phyloP scores from a whole-genome alignment of 1,284 basidiomycete species.

The Boletus sp. region DNA sequence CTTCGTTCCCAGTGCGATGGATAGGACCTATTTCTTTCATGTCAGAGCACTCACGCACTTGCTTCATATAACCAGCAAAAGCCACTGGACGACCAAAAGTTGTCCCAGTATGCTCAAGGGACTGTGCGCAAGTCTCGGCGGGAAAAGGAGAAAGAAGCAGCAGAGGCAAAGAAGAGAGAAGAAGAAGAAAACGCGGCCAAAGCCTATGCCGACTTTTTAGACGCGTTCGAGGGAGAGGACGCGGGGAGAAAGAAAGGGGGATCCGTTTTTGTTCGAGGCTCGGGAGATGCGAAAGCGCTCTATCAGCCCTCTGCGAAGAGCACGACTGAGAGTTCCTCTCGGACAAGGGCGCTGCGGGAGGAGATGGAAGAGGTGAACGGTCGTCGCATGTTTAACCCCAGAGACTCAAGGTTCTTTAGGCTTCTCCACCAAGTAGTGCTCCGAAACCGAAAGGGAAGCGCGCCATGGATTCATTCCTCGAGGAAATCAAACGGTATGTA shows the following conservation, averaged over 20 bases:
- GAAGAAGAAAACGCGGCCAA: conserved; percentile 76
- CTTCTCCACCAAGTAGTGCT: conserved; percentile 46
- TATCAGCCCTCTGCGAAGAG: conserved; percentile 44
- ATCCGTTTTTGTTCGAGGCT: conserved; percentile 72
- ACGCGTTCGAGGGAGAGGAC: conserved; percentile 78
- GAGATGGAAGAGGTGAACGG: conserved; percentile 31
- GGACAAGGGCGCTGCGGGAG: conserved; percentile 33
- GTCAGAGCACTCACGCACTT: conserved; percentile 52
- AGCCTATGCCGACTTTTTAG: conserved; percentile 83
- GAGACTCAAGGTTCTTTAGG: conserved; percentile 32
- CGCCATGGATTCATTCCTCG: conserved; percentile 89
- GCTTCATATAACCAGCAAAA: conserved; percentile 58
- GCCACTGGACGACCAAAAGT: conserved; percentile 71
- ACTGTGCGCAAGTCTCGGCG: conserved; percentile 70
- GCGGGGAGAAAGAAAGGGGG: conserved; percentile 49
- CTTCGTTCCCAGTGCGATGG: conserved; percentile 82
- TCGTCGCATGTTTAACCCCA: not conserved
- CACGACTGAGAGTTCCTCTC: conserved; percentile 24
- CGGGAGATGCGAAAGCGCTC: conserved; percentile 45
- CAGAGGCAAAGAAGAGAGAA: conserved; percentile 80
- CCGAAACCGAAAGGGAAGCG: conserved; percentile 83
- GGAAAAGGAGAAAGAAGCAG: conserved; percentile 86
- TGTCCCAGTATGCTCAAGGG: conserved; percentile 72
- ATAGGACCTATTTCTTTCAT: conserved; percentile 57
- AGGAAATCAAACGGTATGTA: conserved; percentile 85